Evolutionary conservation across 768 basidiomycete species (phyloP), one percentile per base, ranked within the genome.

Genomic region (Suillus tomentosus): DNA sequence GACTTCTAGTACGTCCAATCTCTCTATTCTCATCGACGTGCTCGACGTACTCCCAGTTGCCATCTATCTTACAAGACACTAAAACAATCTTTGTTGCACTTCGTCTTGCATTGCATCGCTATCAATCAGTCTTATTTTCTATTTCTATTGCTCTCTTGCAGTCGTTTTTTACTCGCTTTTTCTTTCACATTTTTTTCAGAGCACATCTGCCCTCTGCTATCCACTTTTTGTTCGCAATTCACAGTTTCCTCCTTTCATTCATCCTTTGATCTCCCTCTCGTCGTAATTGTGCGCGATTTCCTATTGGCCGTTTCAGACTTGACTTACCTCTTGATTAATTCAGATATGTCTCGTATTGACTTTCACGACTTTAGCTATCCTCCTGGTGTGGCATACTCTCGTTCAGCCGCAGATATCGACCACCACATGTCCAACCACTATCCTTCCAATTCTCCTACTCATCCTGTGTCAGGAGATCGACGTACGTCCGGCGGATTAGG

Each of bases 321-420:
- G 55, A 51, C 36, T 51, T 42, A 48, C 50, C 62, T 64, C 66
- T 22, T 34, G 13, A n/a, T 51, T 64, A 54, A 22, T 22, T 37
- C 10, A 57, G 37, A 34, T n/a, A 84, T 85, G 85, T 81, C 83
- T 55, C 80, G 73, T 63, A 68, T 73, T 65, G 82, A 82, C 60
- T 67, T 74, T 54, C 75, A 79, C 67, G 82, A 84, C 63, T 77
- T 75, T 65, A 79, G 80, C 55, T 73, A 72, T 64, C 66, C 67
- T 31, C 72, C 77, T 1, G 79, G 78, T 51, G 69, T 77, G 45
- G 65, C 62, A 22, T 63, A 63, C 42, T 65, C 70, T 63, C 78
- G 74, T 34, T 69, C 71, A 19, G 62, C 71, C 39, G 67, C 72
- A 54, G 79, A 76, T 63, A 67, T 70, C 64, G 80, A 79, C 67